A percentile compares a stretch with the other conserved stretches of the same genome.
Conservation (phyloP, 331 rosid species). For the Rosa hybrid region DNA sequence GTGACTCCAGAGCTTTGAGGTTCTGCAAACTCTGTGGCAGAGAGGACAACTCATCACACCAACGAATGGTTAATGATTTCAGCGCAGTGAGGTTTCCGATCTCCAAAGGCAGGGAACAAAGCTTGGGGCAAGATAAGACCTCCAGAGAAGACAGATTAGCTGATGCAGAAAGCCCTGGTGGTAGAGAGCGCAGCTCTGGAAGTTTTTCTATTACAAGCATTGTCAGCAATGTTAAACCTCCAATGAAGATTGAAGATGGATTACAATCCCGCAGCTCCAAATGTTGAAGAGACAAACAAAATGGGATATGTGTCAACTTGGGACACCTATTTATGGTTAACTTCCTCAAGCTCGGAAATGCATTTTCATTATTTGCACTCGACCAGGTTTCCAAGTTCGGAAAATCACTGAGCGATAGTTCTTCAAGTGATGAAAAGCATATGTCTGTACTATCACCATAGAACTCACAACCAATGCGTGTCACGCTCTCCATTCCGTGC, state of each 20-base stretch:
- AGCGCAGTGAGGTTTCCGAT: constrained; percentile 12
- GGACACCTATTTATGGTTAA: neutral
- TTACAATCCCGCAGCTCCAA: constrained; percentile 11
- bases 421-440: neutral
- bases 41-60: constrained; percentile 2
- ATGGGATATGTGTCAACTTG: neutral
- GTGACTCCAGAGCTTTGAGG: constrained; percentile 10
- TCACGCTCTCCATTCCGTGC: constrained; percentile 12
- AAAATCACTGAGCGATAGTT: neutral
- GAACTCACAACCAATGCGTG: neutral
- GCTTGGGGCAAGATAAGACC: constrained; percentile 22
- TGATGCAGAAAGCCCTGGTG: no score
- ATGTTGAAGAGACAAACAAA: neutral
- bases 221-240: constrained; percentile 6
- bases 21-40: neutral
- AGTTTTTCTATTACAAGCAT: no score
- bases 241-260: neutral
- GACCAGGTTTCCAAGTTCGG: neutral
- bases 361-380: neutral
- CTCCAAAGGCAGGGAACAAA: neutral
- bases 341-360: constrained; percentile 11
- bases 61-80: neutral
- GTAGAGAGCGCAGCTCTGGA: no score
- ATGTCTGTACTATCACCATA: neutral
- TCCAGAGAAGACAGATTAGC: neutral